Evolutionary conservation across 1,139 yeast species (phyloP).

Genomic region (Nakaseomyces bracarensis): DNA sequence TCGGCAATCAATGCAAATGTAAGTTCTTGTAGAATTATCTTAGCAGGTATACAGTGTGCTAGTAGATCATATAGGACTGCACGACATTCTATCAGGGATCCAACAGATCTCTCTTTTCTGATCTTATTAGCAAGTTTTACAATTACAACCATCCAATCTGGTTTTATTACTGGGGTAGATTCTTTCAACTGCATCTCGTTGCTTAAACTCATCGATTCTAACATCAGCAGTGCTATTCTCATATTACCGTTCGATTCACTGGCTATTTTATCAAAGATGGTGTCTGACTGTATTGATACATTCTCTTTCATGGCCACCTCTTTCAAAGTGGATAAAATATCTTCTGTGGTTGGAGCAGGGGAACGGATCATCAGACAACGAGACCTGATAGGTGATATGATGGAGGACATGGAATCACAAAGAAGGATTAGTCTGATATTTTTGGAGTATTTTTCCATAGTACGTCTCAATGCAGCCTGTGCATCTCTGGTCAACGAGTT

Average conservation of each 20-base stretch:
- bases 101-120: constrained; percentile 56
- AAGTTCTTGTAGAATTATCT: constrained; percentile 61
- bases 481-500: constrained; percentile 99
- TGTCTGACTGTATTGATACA: constrained; percentile 37
- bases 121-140: constrained; percentile 55
- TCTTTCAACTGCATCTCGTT: constrained; percentile 42
- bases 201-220: constrained; percentile 81
- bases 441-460: constrained; percentile 94
- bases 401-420: constrained; percentile 83
- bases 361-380: constrained; percentile 81
- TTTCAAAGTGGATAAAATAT: constrained; percentile 47
- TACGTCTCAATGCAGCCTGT: constrained; percentile 91
- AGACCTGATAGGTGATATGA: constrained; percentile 88
- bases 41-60: constrained; percentile 90
- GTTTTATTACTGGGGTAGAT: constrained; percentile 43
- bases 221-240: constrained; percentile 65
- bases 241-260: constrained; percentile 57
- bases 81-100: constrained; percentile 63
- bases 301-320: constrained; percentile 52
- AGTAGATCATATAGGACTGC: constrained; percentile 72
- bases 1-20: constrained; percentile 43
- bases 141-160: constrained; percentile 88
- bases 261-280: constrained; percentile 47
- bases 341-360: constrained; percentile 65
- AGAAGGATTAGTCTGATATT: constrained; percentile 77